Percentiles rank a stretch among this genome's conserved stretches.
These are phyloP conservation scores for Agaricus subrufescens DNA, from an alignment of 768 basidiomycete genomes.

Conservation along the genomic window DNA sequence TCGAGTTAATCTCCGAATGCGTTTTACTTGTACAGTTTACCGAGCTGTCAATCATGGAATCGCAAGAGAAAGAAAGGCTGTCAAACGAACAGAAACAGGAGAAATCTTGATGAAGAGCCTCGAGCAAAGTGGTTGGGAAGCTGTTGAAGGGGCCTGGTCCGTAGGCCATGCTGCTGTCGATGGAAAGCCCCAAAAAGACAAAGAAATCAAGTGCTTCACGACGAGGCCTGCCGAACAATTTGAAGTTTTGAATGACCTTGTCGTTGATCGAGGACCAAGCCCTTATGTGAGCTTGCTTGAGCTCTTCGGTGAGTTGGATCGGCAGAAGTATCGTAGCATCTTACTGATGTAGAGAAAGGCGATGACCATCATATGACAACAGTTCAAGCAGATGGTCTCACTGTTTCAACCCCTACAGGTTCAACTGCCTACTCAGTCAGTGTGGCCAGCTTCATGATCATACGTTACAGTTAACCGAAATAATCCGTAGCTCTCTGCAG, in stretches of 20 bases:
- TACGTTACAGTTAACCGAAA: conserved; percentile 4
- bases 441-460: conserved; percentile 11
- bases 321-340: background rate
- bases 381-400: conserved; percentile 95
- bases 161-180: conserved; percentile 27
- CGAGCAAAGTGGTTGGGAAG: conserved; percentile 92
- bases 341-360: conserved; percentile 41
- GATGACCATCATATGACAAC: conserved; percentile 99
- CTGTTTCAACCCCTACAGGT: conserved; percentile 94
- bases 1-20: conserved; percentile 96
- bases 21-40: conserved; percentile 98
- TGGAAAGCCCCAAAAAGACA: conserved; percentile 65
- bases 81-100: conserved; percentile 90
- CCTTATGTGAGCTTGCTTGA: conserved; percentile 96
- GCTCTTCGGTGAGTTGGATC: conserved; percentile 76
- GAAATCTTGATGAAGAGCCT: conserved; percentile 96
- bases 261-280: conserved; percentile 96
- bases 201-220: conserved; percentile 97
- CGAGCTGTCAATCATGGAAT: conserved; percentile 79
- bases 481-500: conserved; percentile 72
- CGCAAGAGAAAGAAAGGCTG: conserved; percentile 67
- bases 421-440: conserved; percentile 96
- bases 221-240: conserved; percentile 94
- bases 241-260: conserved; percentile 93
- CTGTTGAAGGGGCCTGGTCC: conserved; percentile 75